A percentile compares a stretch with the other conserved stretches of the same genome.
phyloP scores from a whole-genome alignment of 2,329 filamentous ascomycete genomes.

The Penicillium carneum region DNA sequence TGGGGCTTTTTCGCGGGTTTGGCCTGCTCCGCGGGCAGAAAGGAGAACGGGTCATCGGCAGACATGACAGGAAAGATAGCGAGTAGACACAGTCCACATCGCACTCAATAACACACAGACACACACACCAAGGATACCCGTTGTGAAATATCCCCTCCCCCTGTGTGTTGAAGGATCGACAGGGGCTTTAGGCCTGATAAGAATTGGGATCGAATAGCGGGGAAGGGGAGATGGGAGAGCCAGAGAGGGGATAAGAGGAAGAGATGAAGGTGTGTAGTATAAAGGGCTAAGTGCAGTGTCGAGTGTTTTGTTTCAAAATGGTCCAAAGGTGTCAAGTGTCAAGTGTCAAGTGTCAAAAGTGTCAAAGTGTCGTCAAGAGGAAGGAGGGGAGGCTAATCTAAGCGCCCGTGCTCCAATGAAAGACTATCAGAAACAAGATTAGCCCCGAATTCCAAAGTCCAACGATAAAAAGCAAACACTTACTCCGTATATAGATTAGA shows the following conservation, averaged over 20 bases:
- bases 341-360: not conserved
- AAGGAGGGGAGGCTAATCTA: constrained; percentile 19
- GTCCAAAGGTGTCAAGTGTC: not conserved
- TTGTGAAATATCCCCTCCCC: constrained; percentile 24
- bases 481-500: constrained; percentile 7
- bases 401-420: constrained; percentile 9
- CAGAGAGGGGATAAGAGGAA: not conserved
- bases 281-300: not conserved
- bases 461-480: not conserved
- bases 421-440: constrained; percentile 14
- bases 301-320: not conserved
- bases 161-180: constrained; percentile 28
- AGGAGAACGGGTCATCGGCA: constrained; percentile 48
- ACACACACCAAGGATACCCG: constrained; percentile 25
- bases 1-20: constrained; percentile 46
- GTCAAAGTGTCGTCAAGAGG: not conserved
- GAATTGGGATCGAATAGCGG: constrained; percentile 7
- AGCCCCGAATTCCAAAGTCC: not conserved
- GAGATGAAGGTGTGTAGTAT: not conserved
- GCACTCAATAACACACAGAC: constrained; percentile 26
- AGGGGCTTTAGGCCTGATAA: constrained; percentile 24
- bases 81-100: constrained; percentile 49
- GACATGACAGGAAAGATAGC: constrained; percentile 41
- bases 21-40: constrained; percentile 42
- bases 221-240: not conserved